phyloP scores from a whole-genome alignment of 371 early-diverging fungal species.

The Conidiobolus incongruus region DNA sequence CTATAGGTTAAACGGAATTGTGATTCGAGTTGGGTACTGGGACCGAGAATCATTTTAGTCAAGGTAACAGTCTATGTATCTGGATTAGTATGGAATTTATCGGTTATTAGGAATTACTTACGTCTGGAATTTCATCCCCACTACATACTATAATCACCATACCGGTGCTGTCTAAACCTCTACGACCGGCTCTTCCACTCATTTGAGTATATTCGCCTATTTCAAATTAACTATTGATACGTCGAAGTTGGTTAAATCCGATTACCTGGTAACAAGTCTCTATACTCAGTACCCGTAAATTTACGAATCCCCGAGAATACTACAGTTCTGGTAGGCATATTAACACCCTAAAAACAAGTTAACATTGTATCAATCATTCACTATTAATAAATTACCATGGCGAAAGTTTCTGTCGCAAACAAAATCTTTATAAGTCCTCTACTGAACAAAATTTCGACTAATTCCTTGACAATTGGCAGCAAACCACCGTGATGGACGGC shows the following conservation, averaged over 20 bases:
- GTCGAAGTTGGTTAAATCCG: too few relatives aligned
- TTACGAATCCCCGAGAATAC: slow-evolving; percentile 87
- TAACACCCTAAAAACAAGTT: slow-evolving; percentile 54
- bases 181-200: slow-evolving; percentile 97
- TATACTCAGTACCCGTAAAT: slow-evolving; percentile 71
- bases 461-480: slow-evolving; percentile 96
- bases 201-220: slow-evolving; percentile 97
- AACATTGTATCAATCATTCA: neutral
- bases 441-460: slow-evolving; percentile 94
- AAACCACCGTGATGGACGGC: slow-evolving; percentile 96
- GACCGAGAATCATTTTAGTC: slow-evolving; percentile 61
- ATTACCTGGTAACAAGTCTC: slow-evolving; percentile 57
- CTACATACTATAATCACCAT: slow-evolving; percentile 69
- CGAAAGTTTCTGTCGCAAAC: slow-evolving; percentile 91
- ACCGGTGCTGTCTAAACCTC: slow-evolving; percentile 90
- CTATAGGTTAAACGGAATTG: slow-evolving; percentile 98
- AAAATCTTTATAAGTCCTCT: slow-evolving; percentile 78
- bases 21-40: slow-evolving; percentile 75
- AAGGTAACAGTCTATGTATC: slow-evolving; percentile 20
- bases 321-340: slow-evolving; percentile 94
- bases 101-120: too few relatives aligned
- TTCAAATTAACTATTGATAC: neutral
- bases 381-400: slow-evolving; percentile 29
- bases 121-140: neutral
- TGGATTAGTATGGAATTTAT: neutral